Evolutionary conservation across 306 rosid species (phyloP).

Genomic region (Glycyrrhiza uralensis): DNA sequence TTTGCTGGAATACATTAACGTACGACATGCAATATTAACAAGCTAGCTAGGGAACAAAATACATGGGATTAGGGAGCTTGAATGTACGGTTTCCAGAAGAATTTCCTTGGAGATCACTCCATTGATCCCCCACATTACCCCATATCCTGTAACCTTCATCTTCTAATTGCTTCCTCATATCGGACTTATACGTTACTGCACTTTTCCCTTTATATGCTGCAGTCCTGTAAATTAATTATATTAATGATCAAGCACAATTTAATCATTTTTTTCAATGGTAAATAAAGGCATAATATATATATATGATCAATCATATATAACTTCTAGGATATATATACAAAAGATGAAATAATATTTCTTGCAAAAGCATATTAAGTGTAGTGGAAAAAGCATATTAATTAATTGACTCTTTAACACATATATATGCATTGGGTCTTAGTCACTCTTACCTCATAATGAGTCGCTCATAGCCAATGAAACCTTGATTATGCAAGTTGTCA

Average conservation of each 20-base stretch:
- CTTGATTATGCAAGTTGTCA: conserved; percentile 64
- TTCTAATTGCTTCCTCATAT: conserved; percentile 47
- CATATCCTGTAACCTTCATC: conserved; percentile 69
- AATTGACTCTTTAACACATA: background rate
- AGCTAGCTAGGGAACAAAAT: conserved; percentile 59
- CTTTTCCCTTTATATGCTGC: conserved; percentile 52
- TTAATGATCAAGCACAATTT: background rate
- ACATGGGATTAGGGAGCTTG: conserved; percentile 95
- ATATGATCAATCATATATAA: too few relatives aligned
- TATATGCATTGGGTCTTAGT: background rate
- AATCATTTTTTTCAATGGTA: background rate
- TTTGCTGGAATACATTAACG: background rate
- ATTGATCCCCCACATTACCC: conserved; percentile 92
- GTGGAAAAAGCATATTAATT: background rate
- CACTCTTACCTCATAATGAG: conserved; percentile 78
- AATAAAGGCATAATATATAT: background rate
- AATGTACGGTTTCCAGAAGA: conserved; percentile 67
- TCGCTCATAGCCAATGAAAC: conserved; percentile 61
- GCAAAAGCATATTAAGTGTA: too few relatives aligned
- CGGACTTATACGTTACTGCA: conserved; percentile 60
- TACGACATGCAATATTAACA: background rate
- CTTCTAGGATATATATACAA: too few relatives aligned
- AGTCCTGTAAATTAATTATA: conserved; percentile 41
- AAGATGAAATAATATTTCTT: too few relatives aligned
- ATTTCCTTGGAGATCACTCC: conserved; percentile 81